Base-by-base conservation (phyloP, 2,329 filamentous ascomycete species). In the Verticillium isaacii region DNA sequence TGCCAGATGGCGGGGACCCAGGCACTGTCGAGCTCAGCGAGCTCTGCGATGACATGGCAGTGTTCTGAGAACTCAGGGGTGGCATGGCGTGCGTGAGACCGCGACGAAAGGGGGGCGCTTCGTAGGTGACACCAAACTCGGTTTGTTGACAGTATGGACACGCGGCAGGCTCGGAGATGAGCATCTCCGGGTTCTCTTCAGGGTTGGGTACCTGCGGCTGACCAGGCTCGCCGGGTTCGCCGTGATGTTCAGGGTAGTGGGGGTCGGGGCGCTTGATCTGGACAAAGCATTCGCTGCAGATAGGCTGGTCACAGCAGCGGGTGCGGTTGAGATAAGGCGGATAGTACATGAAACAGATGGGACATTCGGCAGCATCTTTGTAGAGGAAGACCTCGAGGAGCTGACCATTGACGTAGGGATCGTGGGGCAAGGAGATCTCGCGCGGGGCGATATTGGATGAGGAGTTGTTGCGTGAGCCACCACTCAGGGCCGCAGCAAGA, bases 241-340 rank as follows among this genome's bases (percentile, higher is more conserved):
- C 83, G 62, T 84, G 80, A 70, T 95, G 91, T 72, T 97, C 92
- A 1, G 92, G 92, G 45, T 93, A 87, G 73, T 97, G 92, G 11
- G 93, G 93, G 66, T 99, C 94, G 4, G 93, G 89, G 52, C 95
- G 87, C 74, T 97, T 98, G 73, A 99, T 99, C 74, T 99, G 95
- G 4, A 99, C 95, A 70, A 99, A 99, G 74, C 95, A 99, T 77
- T 99, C 95, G 52, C 93, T 98, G 77, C 95, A 99, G 65, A 99
- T 98, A 6, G 91, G 84, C 73, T 99, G 95, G 69, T 97, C 93
- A 74, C 95, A 99, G 73, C 95, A 99, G 67, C 95, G 84, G 0
- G 95, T 99, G 66, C 89, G 90, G 77, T 99, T 99, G 34, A 99
- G 82, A 71, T 96, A 96, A 3, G 93, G 93, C 0, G 95, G 95